Conservation (phyloP, 2,329 filamentous ascomycete species). For the Talaromyces verruculosus region DNA sequence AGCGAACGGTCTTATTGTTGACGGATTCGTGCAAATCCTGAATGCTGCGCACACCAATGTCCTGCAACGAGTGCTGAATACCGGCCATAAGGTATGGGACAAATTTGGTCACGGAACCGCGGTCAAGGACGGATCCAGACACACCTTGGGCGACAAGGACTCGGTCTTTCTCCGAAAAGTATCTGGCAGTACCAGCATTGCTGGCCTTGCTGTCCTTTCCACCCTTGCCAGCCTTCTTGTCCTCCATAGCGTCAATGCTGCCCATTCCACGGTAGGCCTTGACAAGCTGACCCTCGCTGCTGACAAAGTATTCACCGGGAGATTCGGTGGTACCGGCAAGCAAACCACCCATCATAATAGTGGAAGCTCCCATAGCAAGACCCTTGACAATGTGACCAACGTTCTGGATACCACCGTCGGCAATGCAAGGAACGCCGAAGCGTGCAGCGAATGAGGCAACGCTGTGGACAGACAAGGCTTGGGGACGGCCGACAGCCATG, state of each 20-base stretch:
- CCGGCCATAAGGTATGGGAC: conserved; percentile 93
- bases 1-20: conserved; percentile 72
- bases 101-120: conserved; percentile 84
- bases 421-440: conserved; percentile 97
- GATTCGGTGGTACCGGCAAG: conserved; percentile 97
- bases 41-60: conserved; percentile 83
- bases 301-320: conserved; percentile 93
- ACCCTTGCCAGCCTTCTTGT: conserved; percentile 86
- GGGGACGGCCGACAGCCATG: conserved; percentile 96
- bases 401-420: conserved; percentile 96
- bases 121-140: conserved; percentile 63
- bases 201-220: conserved; percentile 65
- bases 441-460: conserved; percentile 85
- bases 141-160: conserved; percentile 96
- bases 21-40: conserved; percentile 74
- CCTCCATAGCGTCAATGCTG: conserved; percentile 98
- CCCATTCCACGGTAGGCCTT: conserved; percentile 99
- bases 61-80: conserved; percentile 95
- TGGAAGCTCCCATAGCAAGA: conserved; percentile 87
- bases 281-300: conserved; percentile 93
- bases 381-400: conserved; percentile 99
- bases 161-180: conserved; percentile 96
- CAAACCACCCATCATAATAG: conserved; percentile 99
- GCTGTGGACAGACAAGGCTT: conserved; percentile 88
- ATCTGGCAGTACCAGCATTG: conserved; percentile 94